Conservation (phyloP, 2,329 filamentous ascomycete species). For the Alternaria conjuncta region DNA sequence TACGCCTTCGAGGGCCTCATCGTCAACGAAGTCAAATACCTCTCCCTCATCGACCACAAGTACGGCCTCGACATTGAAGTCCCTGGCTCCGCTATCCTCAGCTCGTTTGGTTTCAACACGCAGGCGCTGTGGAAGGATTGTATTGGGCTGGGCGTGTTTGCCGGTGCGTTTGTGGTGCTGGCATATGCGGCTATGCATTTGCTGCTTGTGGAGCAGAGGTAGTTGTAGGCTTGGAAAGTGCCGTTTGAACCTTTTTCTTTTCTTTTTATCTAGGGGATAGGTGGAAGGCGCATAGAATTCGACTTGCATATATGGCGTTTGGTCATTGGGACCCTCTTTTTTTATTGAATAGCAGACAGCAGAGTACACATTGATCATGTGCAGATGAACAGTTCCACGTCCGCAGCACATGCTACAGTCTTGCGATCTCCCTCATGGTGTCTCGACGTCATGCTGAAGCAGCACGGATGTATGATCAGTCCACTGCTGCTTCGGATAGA, state of each 20-base stretch:
- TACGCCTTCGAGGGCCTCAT: constrained; percentile 96
- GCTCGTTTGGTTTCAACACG: constrained; percentile 93
- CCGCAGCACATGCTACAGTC: neutral
- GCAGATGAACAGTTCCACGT: neutral
- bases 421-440: neutral
- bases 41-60: constrained; percentile 91
- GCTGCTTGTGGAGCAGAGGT: constrained; percentile 87
- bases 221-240: constrained; percentile 20
- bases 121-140: constrained; percentile 85
- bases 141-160: constrained; percentile 80
- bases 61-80: constrained; percentile 97
- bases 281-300: neutral
- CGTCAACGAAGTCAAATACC: constrained; percentile 92
- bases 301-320: neutral
- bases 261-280: neutral
- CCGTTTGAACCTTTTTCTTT: neutral
- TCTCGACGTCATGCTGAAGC: neutral
- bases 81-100: constrained; percentile 90
- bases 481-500: neutral
- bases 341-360: neutral
- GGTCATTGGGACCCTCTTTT: neutral
- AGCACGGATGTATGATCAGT: neutral
- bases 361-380: neutral
- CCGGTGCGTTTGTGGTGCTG: constrained; percentile 80
- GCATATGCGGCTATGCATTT: constrained; percentile 95